Conservation (phyloP, 768 basidiomycete genomes). For the Psilocybe subaeruginosa region DNA sequence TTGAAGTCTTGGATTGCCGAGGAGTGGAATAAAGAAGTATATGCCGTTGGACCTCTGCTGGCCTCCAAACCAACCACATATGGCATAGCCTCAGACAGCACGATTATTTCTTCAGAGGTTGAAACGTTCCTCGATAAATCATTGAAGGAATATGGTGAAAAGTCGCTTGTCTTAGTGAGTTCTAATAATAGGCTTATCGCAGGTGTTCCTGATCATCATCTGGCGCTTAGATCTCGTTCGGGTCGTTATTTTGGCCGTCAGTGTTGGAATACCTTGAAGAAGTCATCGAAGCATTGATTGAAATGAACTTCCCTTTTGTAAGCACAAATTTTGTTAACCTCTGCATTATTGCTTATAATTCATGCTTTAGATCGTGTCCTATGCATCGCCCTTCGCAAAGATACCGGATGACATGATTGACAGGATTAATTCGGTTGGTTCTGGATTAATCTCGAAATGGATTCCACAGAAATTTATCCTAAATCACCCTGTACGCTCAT, state of each 20-base stretch:
- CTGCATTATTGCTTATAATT: not conserved
- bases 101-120: not conserved
- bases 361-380: slow-evolving; percentile 6
- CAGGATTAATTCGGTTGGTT: slow-evolving; percentile 1
- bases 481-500: slow-evolving; percentile 9
- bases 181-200: too few relatives aligned
- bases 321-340: not conserved
- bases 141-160: not conserved
- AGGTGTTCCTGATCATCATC: not conserved
- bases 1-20: slow-evolving; percentile 10
- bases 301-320: slow-evolving; percentile 17
- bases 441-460: slow-evolving; percentile 10
- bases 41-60: slow-evolving; percentile 13
- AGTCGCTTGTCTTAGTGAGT: slow-evolving; percentile 14
- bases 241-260: slow-evolving; percentile 11
- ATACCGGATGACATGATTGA: not conserved
- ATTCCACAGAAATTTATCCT: slow-evolving; percentile 15
- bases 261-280: slow-evolving; percentile 12
- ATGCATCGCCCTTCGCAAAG: slow-evolving; percentile 11
- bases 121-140: slow-evolving; percentile 2
- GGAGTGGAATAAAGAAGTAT: slow-evolving; percentile 2
- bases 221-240: slow-evolving; percentile 12
- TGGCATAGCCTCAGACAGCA: not conserved
- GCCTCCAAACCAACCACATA: not conserved
- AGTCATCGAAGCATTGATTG: slow-evolving; percentile 11